Conservation (phyloP, 73 alveolate genomes). For the Durusdinium trenchii region DNA sequence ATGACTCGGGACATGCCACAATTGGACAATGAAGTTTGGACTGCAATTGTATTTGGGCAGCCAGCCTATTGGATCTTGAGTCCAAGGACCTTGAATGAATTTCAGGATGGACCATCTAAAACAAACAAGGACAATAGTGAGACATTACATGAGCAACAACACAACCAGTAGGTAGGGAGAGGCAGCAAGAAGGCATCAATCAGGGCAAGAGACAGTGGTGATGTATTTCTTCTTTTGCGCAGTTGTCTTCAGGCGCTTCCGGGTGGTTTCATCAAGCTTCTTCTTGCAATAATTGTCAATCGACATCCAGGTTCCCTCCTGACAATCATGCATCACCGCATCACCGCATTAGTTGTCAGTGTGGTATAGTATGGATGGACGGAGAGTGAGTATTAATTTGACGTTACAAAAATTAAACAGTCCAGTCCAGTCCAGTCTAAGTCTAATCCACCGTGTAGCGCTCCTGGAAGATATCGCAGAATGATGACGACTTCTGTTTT, state of each 20-base stretch:
- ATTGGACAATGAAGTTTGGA: no score
- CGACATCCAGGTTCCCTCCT: not conserved
- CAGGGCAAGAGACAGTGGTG: not conserved
- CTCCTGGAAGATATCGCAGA: not conserved
- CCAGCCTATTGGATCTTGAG: no score
- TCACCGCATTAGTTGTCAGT: not conserved
- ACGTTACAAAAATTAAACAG: not conserved
- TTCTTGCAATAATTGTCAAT: not conserved
- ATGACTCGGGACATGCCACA: no score
- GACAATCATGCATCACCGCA: not conserved
- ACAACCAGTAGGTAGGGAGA: no score
- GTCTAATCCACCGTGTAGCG: not conserved
- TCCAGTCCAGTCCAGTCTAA: not conserved
- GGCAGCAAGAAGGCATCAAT: not conserved
- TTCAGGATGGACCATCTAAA: not conserved
- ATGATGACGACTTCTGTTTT: not conserved
- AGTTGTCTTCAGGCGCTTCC: not conserved
- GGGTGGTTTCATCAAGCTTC: not conserved
- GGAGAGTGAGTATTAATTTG: not conserved
- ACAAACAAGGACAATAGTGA: no score
- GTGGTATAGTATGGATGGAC: no score
- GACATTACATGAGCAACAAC: no score
- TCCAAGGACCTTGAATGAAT: no score
- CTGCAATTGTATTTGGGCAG: no score
- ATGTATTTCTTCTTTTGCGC: slow-evolving; percentile 10